Evolutionary conservation across 1,284 basidiomycete genomes (phyloP).

Genomic region (Flammula alnicola): DNA sequence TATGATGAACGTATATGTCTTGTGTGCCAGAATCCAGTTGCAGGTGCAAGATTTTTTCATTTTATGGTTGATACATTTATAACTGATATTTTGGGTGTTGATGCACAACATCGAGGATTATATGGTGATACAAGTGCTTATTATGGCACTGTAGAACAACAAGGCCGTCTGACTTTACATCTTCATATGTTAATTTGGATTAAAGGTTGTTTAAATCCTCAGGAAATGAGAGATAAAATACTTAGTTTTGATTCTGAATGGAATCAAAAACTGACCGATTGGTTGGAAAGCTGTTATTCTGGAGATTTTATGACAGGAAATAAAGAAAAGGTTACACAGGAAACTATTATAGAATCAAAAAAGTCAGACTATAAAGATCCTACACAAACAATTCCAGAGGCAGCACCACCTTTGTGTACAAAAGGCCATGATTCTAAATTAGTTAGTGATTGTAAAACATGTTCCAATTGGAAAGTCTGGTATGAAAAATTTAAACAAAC

Average conservation of each 20-base stretch:
- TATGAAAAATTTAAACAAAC: neutral
- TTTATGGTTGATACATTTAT: slow-evolving; percentile 33
- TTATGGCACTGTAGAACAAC: slow-evolving; percentile 42
- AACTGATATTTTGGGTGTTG: slow-evolving; percentile 23
- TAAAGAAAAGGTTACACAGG: slow-evolving; percentile 7
- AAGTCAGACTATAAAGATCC: slow-evolving; percentile 7
- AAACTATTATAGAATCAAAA: neutral
- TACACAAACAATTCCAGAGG: slow-evolving; percentile 1
- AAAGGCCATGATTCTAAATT: neutral
- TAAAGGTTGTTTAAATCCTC: slow-evolving; percentile 24
- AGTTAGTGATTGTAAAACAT: neutral
- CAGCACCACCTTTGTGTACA: neutral
- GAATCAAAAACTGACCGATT: slow-evolving; percentile 22
- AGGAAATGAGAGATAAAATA: slow-evolving; percentile 32
- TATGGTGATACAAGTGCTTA: slow-evolving; percentile 31
- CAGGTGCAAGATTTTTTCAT: slow-evolving; percentile 34
- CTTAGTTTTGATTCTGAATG: slow-evolving; percentile 26
- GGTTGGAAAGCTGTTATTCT: slow-evolving; percentile 5
- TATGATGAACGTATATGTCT: slow-evolving; percentile 15
- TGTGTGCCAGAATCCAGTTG: slow-evolving; percentile 35
- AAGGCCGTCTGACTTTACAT: slow-evolving; percentile 38
- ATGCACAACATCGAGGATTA: slow-evolving; percentile 13
- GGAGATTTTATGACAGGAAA: slow-evolving; percentile 17
- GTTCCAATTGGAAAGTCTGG: neutral
- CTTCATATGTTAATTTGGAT: slow-evolving; percentile 38